These are phyloP conservation scores for Candida ortonii DNA, from an alignment of 805 yeast species.

Conservation along the genomic window DNA sequence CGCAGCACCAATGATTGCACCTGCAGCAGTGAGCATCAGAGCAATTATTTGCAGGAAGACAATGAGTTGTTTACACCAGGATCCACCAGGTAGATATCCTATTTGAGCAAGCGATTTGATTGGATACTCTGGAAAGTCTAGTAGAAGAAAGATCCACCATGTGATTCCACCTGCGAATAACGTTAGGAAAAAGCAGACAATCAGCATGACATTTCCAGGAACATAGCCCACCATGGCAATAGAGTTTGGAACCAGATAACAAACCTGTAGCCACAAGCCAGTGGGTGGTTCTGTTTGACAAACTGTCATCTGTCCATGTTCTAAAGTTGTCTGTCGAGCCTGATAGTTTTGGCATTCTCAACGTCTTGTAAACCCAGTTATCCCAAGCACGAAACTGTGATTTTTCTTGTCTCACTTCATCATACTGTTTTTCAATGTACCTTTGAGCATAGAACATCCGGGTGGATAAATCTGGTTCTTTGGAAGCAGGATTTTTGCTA, in stretches of 20 bases:
- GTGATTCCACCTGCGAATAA: slow-evolving; percentile 40
- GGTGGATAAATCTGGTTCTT: slow-evolving; percentile 14
- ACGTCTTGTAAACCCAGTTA: slow-evolving; percentile 7
- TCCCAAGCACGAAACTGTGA: slow-evolving; percentile 10
- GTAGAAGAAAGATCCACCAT: slow-evolving; percentile 35
- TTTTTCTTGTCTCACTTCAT: slow-evolving; percentile 9
- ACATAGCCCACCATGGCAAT: slow-evolving; percentile 17
- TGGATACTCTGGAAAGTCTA: slow-evolving; percentile 44
- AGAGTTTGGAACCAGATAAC: slow-evolving; percentile 20
- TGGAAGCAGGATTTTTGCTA: too few relatives aligned
- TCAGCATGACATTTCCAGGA: slow-evolving; percentile 16
- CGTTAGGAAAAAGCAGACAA: slow-evolving; percentile 27
- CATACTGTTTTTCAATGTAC: slow-evolving; percentile 19
- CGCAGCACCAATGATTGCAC: slow-evolving; percentile 37
- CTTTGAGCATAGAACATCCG: slow-evolving; percentile 26
- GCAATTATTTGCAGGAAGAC: slow-evolving; percentile 39
- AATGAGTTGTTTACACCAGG: slow-evolving; percentile 28
- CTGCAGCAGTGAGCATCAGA: slow-evolving; percentile 42
- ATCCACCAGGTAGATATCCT: slow-evolving; percentile 38
- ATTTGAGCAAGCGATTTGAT: slow-evolving; percentile 41
- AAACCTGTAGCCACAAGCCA: slow-evolving; percentile 23
- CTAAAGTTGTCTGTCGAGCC: slow-evolving; percentile 12
- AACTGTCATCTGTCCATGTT: slow-evolving; percentile 17
- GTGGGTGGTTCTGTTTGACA: slow-evolving; percentile 18
- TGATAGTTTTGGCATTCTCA: slow-evolving; percentile 9